Evolutionary conservation across 2,329 filamentous ascomycete species (phyloP), one percentile per base, ranked within the genome.

Genomic region (Exserohilum turcica): DNA sequence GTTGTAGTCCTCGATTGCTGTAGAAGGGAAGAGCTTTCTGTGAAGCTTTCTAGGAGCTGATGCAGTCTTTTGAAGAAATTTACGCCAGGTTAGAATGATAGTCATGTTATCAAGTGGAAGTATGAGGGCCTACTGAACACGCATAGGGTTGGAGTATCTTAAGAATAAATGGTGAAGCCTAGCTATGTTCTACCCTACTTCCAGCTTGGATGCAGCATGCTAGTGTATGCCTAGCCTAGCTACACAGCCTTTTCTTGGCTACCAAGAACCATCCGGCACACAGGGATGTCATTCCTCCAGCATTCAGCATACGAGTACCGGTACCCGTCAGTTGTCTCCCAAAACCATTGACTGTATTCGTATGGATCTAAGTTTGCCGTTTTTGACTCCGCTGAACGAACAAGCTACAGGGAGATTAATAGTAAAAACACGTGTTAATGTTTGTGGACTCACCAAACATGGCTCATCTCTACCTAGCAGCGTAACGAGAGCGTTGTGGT

Each of bases 281-380:
- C 38, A 12, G 38, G 12, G 38, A 40, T 40, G 13, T 40, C 38
- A 24, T 40, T 27, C 21, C 38, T 40, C 38, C 24, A 40, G 38
- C 38, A 40, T 40, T 40, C 38, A 28, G 38, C 21, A 40, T 40
- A 40, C 38, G 38, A 40, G 38, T 40, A 40, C 24, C 38, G 38
- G 38, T 40, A 40, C 28, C 38, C 38, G 24, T 40, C 38, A 28
- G 38, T 40, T 24, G 38, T 40, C 19, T 40, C 38, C 38, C 38
- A 40, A 27, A 40, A 40, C 38, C 38, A 40, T 40, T 40, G 24
- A 28, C 24, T 40, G 38, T 40, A 40, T 27, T 40, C 21, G 6
- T 24, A 21, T 40, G 38, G 38, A 40, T 40, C 38, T 40, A 27
- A 27, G 28, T 24, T 24, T 40, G 38, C 21, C 13, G 38, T 15